A percentile compares a stretch with the other conserved stretches of the same genome.
Conservation (phyloP, 2,329 filamentous ascomycete genomes). For the Trichoderma sp. region DNA sequence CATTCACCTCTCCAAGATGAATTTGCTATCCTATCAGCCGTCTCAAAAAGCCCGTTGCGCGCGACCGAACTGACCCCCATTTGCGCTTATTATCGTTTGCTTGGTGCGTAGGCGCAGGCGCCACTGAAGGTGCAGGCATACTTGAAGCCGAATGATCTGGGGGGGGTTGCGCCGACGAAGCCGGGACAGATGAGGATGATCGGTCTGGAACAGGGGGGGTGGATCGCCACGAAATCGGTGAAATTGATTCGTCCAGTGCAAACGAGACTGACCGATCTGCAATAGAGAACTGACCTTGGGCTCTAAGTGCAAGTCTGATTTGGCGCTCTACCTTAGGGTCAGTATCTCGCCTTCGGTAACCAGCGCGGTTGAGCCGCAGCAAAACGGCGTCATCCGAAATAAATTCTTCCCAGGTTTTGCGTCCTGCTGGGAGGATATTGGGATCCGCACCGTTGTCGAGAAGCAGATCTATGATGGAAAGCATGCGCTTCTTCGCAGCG, state of each 20-base stretch:
- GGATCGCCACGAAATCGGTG: background rate
- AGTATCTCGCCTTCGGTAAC: background rate
- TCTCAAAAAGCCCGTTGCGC: background rate
- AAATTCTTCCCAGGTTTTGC: conserved; percentile 4
- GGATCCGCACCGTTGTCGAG: background rate
- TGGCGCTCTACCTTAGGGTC: background rate
- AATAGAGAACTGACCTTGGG: background rate
- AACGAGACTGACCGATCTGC: background rate
- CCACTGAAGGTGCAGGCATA: background rate
- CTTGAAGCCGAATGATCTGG: background rate
- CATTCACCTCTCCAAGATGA: background rate
- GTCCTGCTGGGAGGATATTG: background rate
- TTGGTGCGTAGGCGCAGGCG: background rate
- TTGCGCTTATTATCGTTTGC: background rate
- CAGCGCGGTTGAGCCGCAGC: background rate
- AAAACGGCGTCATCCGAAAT: background rate
- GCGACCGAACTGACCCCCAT: background rate
- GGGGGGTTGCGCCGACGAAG: background rate
- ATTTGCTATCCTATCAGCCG: background rate
- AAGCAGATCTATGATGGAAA: conserved; percentile 2
- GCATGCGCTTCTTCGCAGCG: conserved; percentile 1
- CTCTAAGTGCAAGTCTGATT: background rate
- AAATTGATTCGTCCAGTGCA: background rate
- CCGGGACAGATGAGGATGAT: background rate
- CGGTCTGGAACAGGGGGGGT: background rate